Evolutionary conservation across 1,284 basidiomycete species (phyloP).

Genomic region (Pisolithus thermaeus): DNA sequence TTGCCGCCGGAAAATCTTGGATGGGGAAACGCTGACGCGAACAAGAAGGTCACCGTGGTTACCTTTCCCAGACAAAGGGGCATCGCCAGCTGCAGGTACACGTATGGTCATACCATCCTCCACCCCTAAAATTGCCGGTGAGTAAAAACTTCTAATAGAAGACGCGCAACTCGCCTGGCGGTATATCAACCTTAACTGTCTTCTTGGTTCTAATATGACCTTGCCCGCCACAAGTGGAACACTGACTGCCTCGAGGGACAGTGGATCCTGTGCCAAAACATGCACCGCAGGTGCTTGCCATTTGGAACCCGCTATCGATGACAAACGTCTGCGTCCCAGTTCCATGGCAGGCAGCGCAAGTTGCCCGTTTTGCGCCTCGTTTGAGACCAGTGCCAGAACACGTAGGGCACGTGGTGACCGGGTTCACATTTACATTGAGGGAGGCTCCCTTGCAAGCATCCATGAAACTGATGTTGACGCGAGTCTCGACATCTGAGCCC

Average conservation of each 20-base stretch:
- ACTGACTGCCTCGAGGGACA: slow-evolving; percentile 77
- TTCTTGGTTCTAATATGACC: slow-evolving; percentile 84
- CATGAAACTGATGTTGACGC: slow-evolving; percentile 77
- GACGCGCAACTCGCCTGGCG: slow-evolving; percentile 56
- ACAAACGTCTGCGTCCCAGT: slow-evolving; percentile 88
- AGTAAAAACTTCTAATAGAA: slow-evolving; percentile 9
- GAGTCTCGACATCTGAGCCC: slow-evolving; percentile 84
- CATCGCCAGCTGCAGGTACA: slow-evolving; percentile 82
- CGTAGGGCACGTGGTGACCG: slow-evolving; percentile 79
- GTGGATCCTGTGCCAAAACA: slow-evolving; percentile 85
- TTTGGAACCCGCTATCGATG: slow-evolving; percentile 93
- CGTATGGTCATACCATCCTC: slow-evolving; percentile 97
- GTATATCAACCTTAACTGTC: slow-evolving; percentile 80
- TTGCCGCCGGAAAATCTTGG: slow-evolving; percentile 86
- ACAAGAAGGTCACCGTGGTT: slow-evolving; percentile 83
- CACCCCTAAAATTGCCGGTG: slow-evolving; percentile 52
- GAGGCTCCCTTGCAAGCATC: slow-evolving; percentile 92
- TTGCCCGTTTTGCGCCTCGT: slow-evolving; percentile 76
- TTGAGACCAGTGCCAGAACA: slow-evolving; percentile 90
- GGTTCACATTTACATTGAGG: slow-evolving; percentile 72
- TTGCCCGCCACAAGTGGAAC: slow-evolving; percentile 78
- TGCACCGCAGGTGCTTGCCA: slow-evolving; percentile 86
- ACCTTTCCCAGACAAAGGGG: slow-evolving; percentile 75
- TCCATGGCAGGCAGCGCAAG: slow-evolving; percentile 82
- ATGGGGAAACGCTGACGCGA: slow-evolving; percentile 79